Base-by-base conservation (phyloP, 495 filamentous ascomycete species). In the Paragyromitra xinjiangensis region DNA sequence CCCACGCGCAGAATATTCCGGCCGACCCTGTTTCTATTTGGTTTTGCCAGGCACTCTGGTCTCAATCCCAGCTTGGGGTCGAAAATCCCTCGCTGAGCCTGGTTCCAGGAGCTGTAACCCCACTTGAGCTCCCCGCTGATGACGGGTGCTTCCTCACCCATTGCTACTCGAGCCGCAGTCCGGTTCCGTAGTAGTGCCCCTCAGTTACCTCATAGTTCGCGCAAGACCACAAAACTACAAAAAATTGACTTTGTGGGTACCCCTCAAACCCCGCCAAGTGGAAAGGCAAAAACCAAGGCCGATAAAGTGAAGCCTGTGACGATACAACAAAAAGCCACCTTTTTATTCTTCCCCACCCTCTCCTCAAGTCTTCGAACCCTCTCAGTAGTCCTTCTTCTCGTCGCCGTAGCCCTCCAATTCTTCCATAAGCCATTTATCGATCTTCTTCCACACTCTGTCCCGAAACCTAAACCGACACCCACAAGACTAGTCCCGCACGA, bases 91-190 rank as follows among this genome's bases (percentile, higher is more conserved):
- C 73, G 73, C 63, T 62, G 42, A 74, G 63, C 55, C 22, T 70
- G 58, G 65, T 16, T 19, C 59, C 8, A 53, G 69, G 59, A 61
- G 29, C 24, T 26, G 53, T 7, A 37, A 16, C 56, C 56, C 56
- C 56, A 8, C 26, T 58, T 29, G 39, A 71, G 66, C 56, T 53
- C 58, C 58, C 68, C 48, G 45, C 67, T 40, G 51, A 77, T 77
- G 69, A 71, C 51, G 73, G 73, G 59, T 39, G 39, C 39, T 64
- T 61, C 69, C 59, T 59, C 72, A 42, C 42, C 68, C 50, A 77
- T 66, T 53, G n/a, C 58, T 66, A 61, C 73, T 59, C 79, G 85
- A 39, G 86, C 88, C 19, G 82, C 88, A 44, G 78, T 73, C 26
- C 79, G 85, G 51, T 91, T 77, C 50, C 53, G 59, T 79, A 62